Conservation (phyloP, 768 basidiomycete species). For the Phanerodontia chrysosporium region DNA sequence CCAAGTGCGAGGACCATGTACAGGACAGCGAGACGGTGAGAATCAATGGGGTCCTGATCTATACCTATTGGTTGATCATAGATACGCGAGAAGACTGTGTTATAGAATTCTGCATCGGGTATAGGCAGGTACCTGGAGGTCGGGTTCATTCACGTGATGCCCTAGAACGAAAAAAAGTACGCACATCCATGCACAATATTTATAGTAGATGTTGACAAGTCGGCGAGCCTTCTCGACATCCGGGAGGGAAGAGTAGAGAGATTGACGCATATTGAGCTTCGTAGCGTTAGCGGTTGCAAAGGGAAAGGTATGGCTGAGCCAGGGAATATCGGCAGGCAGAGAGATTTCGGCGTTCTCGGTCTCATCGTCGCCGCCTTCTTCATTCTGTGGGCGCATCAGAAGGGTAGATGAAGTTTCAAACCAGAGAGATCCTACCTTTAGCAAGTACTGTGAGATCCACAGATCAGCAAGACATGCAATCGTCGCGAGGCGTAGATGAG, state of each 20-base stretch:
- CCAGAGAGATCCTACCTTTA: constrained; percentile 43
- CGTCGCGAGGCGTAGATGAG: constrained; percentile 11
- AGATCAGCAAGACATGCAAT: not conserved
- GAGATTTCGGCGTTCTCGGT: constrained; percentile 33
- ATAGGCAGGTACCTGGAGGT: constrained; percentile 61
- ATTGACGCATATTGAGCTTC: constrained; percentile 38
- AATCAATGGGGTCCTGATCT: constrained; percentile 37
- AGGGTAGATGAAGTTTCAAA: not conserved
- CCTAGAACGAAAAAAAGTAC: constrained; percentile 19
- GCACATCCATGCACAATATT: constrained; percentile 70
- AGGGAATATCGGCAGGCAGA: constrained; percentile 51
- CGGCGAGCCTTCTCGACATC: constrained; percentile 26
- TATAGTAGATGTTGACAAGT: constrained; percentile 53
- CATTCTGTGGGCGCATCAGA: constrained; percentile 39
- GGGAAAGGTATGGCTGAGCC: constrained; percentile 59
- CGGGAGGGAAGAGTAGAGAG: constrained; percentile 47
- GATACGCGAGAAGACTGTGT: constrained; percentile 46
- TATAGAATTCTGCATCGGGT: constrained; percentile 51
- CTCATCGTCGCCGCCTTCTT: constrained; percentile 54
- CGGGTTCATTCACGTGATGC: not conserved
- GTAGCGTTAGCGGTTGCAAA: constrained; percentile 43
- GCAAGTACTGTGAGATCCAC: constrained; percentile 45
- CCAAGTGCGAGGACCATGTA: constrained; percentile 66
- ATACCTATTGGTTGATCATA: constrained; percentile 39
- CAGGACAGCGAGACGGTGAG: constrained; percentile 55